These are phyloP conservation scores for Colletotrichum sp. DNA, from an alignment of 2,329 filamentous ascomycete genomes.

Conservation along the genomic window DNA sequence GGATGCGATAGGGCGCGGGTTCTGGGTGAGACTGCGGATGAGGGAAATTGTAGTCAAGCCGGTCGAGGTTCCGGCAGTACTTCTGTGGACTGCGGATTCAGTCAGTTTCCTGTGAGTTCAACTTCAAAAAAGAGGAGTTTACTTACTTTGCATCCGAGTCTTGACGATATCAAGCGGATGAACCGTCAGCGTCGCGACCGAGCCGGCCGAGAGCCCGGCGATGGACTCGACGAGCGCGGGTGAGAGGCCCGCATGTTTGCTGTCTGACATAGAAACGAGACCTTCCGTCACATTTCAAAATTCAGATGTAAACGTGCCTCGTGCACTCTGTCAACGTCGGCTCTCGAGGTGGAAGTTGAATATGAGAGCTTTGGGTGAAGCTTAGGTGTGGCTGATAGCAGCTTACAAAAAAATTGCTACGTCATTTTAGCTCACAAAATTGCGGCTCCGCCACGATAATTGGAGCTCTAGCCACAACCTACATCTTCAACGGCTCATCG, in stretches of 20 bases:
- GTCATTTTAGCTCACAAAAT: conserved; percentile 12
- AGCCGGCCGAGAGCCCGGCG: conserved; percentile 88
- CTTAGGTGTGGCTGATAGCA: conserved; percentile 9
- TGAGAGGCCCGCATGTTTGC: conserved; percentile 64
- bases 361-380: background rate
- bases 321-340: background rate
- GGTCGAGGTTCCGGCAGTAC: conserved; percentile 38
- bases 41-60: conserved; percentile 55
- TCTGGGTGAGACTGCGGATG: conserved; percentile 51
- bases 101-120: background rate
- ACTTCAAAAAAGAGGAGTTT: background rate
- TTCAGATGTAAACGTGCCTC: background rate
- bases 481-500: background rate
- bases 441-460: conserved; percentile 8
- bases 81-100: conserved; percentile 53
- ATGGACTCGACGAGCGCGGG: conserved; percentile 84
- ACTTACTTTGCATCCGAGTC: conserved; percentile 86
- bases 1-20: conserved; percentile 64
- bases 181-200: conserved; percentile 82
- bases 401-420: conserved; percentile 9
- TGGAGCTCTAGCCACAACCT: conserved; percentile 12
- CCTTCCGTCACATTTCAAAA: conserved; percentile 9
- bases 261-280: conserved; percentile 48
- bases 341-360: background rate
- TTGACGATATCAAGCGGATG: conserved; percentile 97